These are phyloP conservation scores for Scheffersomyces cryptocercus DNA, from an alignment of 1,139 yeast genomes.

Conservation along the genomic window DNA sequence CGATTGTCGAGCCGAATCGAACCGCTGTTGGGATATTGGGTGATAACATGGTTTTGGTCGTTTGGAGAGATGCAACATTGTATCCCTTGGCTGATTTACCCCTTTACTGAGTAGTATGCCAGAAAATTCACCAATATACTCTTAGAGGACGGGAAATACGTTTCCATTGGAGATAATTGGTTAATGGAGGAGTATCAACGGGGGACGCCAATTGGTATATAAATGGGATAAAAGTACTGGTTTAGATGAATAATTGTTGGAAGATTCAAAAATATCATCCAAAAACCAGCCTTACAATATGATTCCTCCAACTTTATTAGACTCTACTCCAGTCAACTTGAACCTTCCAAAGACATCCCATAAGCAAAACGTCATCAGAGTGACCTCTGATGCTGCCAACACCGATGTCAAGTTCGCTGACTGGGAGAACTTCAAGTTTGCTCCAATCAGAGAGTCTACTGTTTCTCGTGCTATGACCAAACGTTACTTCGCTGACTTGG, in stretches of 20 bases:
- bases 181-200: too few species aligned
- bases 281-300: constrained; percentile 12
- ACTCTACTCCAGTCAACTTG: constrained; percentile 21
- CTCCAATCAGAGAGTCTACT: constrained; percentile 75
- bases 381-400: constrained; percentile 14
- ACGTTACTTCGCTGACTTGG: constrained; percentile 73
- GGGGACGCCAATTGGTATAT: too few species aligned
- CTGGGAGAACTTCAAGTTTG: constrained; percentile 69
- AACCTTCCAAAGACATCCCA: constrained; percentile 3
- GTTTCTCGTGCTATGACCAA: constrained; percentile 84
- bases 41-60: too few species aligned
- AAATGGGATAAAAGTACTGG: neutral
- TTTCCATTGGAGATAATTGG: too few species aligned
- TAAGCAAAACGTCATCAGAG: constrained; percentile 4
- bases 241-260: neutral
- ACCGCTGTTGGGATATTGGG: too few species aligned
- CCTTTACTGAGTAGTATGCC: too few species aligned
- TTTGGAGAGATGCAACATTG: too few species aligned
- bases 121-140: too few species aligned
- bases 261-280: neutral
- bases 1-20: too few species aligned
- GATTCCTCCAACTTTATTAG: constrained; percentile 40
- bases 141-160: too few species aligned
- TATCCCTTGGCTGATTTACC: too few species aligned
- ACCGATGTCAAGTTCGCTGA: constrained; percentile 39